Conservation (phyloP, 2,329 filamentous ascomycete genomes). For the Diplodia seriata region DNA sequence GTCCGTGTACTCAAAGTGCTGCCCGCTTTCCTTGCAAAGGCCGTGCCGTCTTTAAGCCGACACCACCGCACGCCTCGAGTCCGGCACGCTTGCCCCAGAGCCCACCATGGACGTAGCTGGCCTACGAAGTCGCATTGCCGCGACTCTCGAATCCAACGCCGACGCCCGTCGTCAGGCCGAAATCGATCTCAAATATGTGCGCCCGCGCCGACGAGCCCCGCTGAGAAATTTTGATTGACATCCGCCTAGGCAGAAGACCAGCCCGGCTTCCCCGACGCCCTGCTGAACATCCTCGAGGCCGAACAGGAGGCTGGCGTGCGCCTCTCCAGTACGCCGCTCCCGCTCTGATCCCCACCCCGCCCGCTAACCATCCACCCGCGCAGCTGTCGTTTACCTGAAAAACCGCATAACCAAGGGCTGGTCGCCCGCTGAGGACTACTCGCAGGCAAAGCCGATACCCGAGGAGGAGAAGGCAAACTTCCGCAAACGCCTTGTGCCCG, state of each 20-base stretch:
- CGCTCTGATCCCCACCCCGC: constrained; percentile 26
- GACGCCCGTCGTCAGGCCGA: constrained; percentile 79
- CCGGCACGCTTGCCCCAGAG: constrained; percentile 26
- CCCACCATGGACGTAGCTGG: constrained; percentile 73
- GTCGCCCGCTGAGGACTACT: constrained; percentile 77
- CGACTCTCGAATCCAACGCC: constrained; percentile 76
- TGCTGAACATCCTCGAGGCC: constrained; percentile 86
- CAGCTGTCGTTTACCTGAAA: constrained; percentile 97
- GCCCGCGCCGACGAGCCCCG: constrained; percentile 42
- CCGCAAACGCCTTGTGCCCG: constrained; percentile 84
- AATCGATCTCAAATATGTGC: constrained; percentile 80
- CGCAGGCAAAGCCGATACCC: constrained; percentile 75
- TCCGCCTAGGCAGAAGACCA: constrained; percentile 79
- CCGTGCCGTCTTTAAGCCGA: constrained; percentile 26
- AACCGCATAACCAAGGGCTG: constrained; percentile 95
- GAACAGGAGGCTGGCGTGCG: constrained; percentile 87
- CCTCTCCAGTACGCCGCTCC: constrained; percentile 76
- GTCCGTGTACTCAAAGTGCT: constrained; percentile 1
- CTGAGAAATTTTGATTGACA: constrained; percentile 40
- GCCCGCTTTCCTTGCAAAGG: constrained; percentile 9
- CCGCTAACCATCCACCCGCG: constrained; percentile 39
- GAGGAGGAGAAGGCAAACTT: constrained; percentile 90
- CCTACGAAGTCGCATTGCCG: constrained; percentile 77
- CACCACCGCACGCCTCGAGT: constrained; percentile 27
- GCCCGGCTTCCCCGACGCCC: constrained; percentile 86